Percentiles rank a stretch among this genome's conserved stretches.
These are phyloP conservation scores for Bremia lactucae DNA, from an alignment of 352 stramenopile genomes.

Conservation along the genomic window DNA sequence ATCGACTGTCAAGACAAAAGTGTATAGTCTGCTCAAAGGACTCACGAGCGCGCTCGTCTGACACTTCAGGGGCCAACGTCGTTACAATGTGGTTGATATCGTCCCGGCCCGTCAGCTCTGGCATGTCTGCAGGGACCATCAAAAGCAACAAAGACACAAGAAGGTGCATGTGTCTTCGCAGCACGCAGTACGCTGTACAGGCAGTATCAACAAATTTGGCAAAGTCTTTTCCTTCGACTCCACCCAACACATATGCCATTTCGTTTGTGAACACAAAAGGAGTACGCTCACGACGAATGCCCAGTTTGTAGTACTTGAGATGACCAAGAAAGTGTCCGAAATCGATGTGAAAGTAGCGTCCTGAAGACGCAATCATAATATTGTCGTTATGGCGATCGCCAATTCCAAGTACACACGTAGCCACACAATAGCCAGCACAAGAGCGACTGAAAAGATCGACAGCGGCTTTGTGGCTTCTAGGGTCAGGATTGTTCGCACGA, in stretches of 20 bases:
- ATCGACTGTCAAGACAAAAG: conserved; percentile 74
- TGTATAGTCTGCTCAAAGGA: conserved; percentile 74
- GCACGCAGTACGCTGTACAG: conserved; percentile 59
- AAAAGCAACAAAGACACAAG: conserved; percentile 73
- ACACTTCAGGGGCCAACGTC: conserved; percentile 58
- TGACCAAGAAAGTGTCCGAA: conserved; percentile 83
- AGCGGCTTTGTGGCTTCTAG: conserved; percentile 43
- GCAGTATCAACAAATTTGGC: conserved; percentile 59
- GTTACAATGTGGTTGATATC: conserved; percentile 84
- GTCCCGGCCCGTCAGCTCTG: conserved; percentile 62
- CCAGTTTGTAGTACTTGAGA: conserved; percentile 83
- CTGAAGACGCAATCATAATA: conserved; percentile 86
- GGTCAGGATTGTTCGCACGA: conserved; percentile 63
- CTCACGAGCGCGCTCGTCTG: conserved; percentile 45
- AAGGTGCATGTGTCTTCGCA: conserved; percentile 82
- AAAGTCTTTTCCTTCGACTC: conserved; percentile 66
- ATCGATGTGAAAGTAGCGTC: conserved; percentile 86
- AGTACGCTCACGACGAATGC: conserved; percentile 70
- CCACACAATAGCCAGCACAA: conserved; percentile 88
- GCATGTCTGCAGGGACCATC: conserved; percentile 85
- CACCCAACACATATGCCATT: conserved; percentile 80
- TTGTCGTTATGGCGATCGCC: conserved; percentile 94
- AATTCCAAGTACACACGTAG: conserved; percentile 90
- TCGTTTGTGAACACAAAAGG: conserved; percentile 85
- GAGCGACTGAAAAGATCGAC: conserved; percentile 84